These are phyloP conservation scores for Corymbia maculata DNA, from an alignment of 345 rosid species.

Conservation along the genomic window DNA sequence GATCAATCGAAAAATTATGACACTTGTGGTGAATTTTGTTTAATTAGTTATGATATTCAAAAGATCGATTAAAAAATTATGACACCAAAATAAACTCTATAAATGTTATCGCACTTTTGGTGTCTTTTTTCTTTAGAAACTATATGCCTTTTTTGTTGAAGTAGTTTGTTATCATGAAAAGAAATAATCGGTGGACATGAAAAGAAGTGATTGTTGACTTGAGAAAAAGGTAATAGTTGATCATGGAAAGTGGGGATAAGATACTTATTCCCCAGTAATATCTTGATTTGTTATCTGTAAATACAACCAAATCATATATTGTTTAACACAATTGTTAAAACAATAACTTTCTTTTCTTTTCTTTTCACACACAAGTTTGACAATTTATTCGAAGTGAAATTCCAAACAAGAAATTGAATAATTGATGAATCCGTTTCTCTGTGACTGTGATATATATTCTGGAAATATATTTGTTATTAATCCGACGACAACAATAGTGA, in stretches of 20 bases:
- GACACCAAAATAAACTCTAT: background rate
- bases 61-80: background rate
- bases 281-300: background rate
- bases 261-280: too few species aligned
- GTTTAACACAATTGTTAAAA: background rate
- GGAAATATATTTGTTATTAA: background rate
- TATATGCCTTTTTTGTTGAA: background rate
- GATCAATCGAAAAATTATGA: background rate
- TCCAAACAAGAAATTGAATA: background rate
- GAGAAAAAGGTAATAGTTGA: background rate
- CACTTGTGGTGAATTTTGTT: background rate
- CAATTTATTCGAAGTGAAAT: background rate
- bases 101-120: background rate
- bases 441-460: background rate
- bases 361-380: background rate
- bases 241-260: background rate
- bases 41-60: background rate
- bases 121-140: too few species aligned
- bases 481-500: background rate
- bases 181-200: background rate
- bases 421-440: background rate
- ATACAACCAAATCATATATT: background rate
- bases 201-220: background rate
- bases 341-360: background rate
- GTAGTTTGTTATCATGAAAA: background rate